Conservation (phyloP, 331 rosid genomes). For the Rosa hybrid region DNA sequence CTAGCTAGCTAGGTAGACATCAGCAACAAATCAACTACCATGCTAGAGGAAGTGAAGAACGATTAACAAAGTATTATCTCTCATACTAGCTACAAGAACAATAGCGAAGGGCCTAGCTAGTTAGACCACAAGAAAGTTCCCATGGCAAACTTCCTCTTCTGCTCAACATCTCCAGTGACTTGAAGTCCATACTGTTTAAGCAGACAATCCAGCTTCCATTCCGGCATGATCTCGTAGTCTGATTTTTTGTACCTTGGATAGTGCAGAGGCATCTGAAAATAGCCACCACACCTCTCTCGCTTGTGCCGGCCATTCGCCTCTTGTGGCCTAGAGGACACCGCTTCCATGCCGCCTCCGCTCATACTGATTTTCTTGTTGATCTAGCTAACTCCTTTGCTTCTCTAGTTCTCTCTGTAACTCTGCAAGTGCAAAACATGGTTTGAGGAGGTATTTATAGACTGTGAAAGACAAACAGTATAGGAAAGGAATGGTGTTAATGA, state of each 20-base stretch:
- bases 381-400: background rate
- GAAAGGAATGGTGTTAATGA: background rate
- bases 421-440: background rate
- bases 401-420: background rate
- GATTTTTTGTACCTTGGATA: conserved; percentile 58
- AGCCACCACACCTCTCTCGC: conserved; percentile 20
- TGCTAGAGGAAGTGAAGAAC: background rate
- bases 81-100: background rate
- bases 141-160: conserved; percentile 62
- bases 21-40: background rate
- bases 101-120: background rate
- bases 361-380: background rate
- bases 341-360: conserved; percentile 30
- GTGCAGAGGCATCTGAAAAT: conserved; percentile 77
- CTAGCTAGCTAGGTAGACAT: background rate
- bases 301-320: conserved; percentile 3
- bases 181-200: conserved; percentile 64
- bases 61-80: background rate
- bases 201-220: conserved; percentile 67
- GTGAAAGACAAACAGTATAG: background rate
- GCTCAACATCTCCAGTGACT: conserved; percentile 41
- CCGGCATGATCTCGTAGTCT: conserved; percentile 67
- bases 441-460: conserved; percentile 10
- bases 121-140: conserved; percentile 67
- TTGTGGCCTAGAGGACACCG: conserved; percentile 12